Evolutionary conservation across 140 eudicot genomes (phyloP).

Genomic region (Senecio squalidus): DNA sequence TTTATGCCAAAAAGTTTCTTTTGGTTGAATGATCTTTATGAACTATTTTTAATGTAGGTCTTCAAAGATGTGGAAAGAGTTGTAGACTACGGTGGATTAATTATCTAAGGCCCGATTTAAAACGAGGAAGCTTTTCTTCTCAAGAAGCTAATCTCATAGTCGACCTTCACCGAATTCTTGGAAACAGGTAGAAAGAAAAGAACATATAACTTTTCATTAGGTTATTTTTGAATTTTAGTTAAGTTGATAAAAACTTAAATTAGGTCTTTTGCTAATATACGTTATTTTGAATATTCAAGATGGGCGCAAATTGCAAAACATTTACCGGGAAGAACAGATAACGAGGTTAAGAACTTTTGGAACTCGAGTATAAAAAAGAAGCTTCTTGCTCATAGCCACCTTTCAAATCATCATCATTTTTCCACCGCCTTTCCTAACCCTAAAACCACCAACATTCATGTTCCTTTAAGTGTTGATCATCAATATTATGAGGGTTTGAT

Average conservation of each 20-base stretch:
- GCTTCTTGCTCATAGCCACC: constrained; percentile 44
- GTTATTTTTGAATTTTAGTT: neutral
- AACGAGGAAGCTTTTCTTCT: constrained; percentile 69
- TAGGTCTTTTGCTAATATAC: neutral
- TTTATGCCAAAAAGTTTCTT: too few species aligned
- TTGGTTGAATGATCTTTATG: too few species aligned
- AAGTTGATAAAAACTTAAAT: too few species aligned
- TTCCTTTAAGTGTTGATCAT: constrained; percentile 10
- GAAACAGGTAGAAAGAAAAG: constrained; percentile 48
- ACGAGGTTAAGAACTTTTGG: constrained; percentile 93
- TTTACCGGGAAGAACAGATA: constrained; percentile 91
- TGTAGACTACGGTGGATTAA: constrained; percentile 82
- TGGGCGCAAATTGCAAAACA: constrained; percentile 94
- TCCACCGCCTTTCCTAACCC: constrained; percentile 27
- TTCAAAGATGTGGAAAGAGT: constrained; percentile 43
- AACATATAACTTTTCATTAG: neutral
- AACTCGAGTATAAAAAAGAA: constrained; percentile 81
- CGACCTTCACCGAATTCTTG: constrained; percentile 71
- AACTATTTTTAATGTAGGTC: constrained; percentile 20
- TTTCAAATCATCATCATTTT: constrained; percentile 22
- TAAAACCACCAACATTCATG: constrained; percentile 15
- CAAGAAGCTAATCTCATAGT: constrained; percentile 76
- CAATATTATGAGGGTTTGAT: constrained; percentile 25
- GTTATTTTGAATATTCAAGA: constrained; percentile 26
- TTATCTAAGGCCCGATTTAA: constrained; percentile 78